Evolutionary conservation across 768 basidiomycete genomes (phyloP), one percentile per base, ranked within the genome.

Genomic region (Xerocomellus dryophilus): DNA sequence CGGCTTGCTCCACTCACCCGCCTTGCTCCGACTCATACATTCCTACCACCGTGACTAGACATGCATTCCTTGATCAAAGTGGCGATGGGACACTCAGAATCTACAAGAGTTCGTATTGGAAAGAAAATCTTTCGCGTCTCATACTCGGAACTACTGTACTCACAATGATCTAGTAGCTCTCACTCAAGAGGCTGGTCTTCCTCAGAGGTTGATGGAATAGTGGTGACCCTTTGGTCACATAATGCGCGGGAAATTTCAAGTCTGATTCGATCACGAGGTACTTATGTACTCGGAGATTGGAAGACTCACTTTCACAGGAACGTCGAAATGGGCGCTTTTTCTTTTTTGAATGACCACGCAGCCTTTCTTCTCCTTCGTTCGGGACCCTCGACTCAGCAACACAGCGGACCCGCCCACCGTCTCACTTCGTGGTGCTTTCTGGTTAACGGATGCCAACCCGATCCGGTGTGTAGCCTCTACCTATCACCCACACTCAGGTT

Each of bases 401-500:
- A 25, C 40, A 23, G 20, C 7, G 2, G n/a, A 14, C 18, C 23
- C 14, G 11, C 31, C 12, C 31, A 15, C 27, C 35, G 4, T 31
- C 47, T 32, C 51, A 18, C 23, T 20, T 25, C 12, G 15, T 20
- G 35, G 12, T 36, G n/a, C 3, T 23, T n/a, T 6, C 20, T 27
- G n/a, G 31, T 12, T 45, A 18, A 38, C 34, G 42, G 21, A 60
- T 60, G 59, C 25, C 39, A 9, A 23, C 27, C 18, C 48, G n/a
- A 4, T 12, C 25, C 9, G 27, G 59, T 60, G 38, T 9, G 59
- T 56, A 29, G 21, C 21, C 23, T 25, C 23, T 9, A 34, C 25
- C 7, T 15, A 11, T 21, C 10, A 7, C 25, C 10, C 12, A 11
- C 20, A 4, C 35, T 47, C 17, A 14, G 8, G 6, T 21, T 51